Evolutionary conservation across 2,329 filamentous ascomycete species (phyloP).

Genomic region (Penicillium sp.): DNA sequence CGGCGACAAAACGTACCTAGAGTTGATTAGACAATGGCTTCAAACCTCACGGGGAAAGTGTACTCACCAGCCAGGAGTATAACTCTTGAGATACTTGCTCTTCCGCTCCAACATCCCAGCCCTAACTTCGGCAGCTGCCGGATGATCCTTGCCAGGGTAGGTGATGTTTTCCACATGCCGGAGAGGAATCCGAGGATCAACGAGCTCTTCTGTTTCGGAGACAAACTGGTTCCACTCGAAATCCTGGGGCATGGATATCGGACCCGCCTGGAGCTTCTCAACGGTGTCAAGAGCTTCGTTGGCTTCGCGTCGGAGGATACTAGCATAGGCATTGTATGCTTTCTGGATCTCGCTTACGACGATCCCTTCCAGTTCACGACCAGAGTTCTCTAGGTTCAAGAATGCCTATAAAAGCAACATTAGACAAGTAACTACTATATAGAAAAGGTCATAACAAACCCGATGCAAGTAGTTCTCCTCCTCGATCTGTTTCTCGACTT

Average conservation of each 20-base stretch:
- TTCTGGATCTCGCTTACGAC: slow-evolving; percentile 98
- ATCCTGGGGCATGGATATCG: slow-evolving; percentile 90
- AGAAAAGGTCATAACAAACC: slow-evolving; percentile 50
- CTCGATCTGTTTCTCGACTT: slow-evolving; percentile 87
- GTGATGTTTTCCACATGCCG: slow-evolving; percentile 77
- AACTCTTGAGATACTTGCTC: slow-evolving; percentile 98
- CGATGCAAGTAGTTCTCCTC: slow-evolving; percentile 97
- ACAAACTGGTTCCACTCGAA: slow-evolving; percentile 87
- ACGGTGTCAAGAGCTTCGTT: slow-evolving; percentile 75
- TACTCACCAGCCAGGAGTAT: slow-evolving; percentile 86
- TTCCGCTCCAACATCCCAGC: slow-evolving; percentile 92
- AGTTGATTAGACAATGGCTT: slow-evolving; percentile 9
- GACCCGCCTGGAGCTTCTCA: slow-evolving; percentile 77
- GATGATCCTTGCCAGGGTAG: slow-evolving; percentile 87
- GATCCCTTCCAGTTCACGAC: slow-evolving; percentile 91
- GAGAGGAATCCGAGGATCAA: slow-evolving; percentile 78
- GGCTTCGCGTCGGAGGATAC: slow-evolving; percentile 86
- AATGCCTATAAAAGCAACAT: slow-evolving; percentile 63
- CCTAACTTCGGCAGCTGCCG: slow-evolving; percentile 77
- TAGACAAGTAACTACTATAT: slow-evolving; percentile 16
- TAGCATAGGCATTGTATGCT: slow-evolving; percentile 89
- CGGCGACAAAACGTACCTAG: slow-evolving; percentile 89
- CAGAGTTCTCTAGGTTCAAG: slow-evolving; percentile 88
- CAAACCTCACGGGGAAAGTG: background rate
- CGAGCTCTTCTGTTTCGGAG: slow-evolving; percentile 75